A percentile compares a stretch with the other conserved stretches of the same genome.
Conservation (phyloP, 441 rosid genomes). For the Pelargonium fulgidum region DNA sequence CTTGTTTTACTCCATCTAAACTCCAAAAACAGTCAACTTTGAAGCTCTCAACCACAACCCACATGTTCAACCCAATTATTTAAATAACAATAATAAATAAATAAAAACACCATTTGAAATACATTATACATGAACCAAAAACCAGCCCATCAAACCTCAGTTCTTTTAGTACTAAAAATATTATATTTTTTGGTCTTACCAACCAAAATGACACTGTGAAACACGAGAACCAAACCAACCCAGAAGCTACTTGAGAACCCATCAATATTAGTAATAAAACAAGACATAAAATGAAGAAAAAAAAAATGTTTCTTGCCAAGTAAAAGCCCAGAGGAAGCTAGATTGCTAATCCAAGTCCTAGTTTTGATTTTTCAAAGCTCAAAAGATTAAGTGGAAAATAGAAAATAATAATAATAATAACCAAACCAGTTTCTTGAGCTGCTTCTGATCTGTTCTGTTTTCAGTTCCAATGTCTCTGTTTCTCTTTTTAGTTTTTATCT, state of each 20-base stretch:
- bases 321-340: background rate
- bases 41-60: constrained; percentile 1
- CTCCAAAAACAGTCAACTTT: background rate
- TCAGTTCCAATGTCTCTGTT: no score
- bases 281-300: background rate
- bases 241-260: background rate
- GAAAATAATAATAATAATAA: no score
- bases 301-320: background rate
- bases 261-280: background rate
- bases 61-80: background rate
- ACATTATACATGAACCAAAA: no score
- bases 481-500: no score
- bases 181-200: no score
- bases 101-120: background rate
- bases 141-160: no score
- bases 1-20: background rate
- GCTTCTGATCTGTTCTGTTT: no score
- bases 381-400: background rate
- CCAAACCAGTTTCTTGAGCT: no score
- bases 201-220: no score
- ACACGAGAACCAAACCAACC: background rate
- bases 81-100: background rate
- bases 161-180: no score
- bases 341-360: background rate
- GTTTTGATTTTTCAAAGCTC: background rate